phyloP scores from a whole-genome alignment of 1,284 basidiomycete species.

The Leccinum ponderosum region DNA sequence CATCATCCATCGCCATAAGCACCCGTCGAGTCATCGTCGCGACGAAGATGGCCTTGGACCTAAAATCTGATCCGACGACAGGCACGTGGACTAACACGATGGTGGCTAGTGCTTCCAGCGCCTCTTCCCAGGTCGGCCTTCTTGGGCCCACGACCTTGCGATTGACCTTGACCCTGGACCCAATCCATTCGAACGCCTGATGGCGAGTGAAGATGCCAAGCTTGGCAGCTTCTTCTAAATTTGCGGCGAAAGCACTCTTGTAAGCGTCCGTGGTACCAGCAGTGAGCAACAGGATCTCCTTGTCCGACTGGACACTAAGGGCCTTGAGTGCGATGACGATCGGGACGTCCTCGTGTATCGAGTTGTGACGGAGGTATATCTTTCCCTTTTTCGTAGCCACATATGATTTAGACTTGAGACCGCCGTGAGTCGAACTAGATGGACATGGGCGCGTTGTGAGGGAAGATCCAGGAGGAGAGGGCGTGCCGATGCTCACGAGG shows the following conservation, averaged over 20 bases:
- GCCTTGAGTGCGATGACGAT: constrained; percentile 97
- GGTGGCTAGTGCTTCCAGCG: constrained; percentile 93
- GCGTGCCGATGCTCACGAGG: constrained; percentile 63
- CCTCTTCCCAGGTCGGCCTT: constrained; percentile 91
- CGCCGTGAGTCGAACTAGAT: constrained; percentile 89
- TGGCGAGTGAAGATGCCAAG: constrained; percentile 90
- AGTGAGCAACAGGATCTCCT: constrained; percentile 94
- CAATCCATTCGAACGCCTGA: constrained; percentile 96
- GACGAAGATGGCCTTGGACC: constrained; percentile 96
- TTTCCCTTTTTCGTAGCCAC: constrained; percentile 93
- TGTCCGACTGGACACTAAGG: constrained; percentile 95
- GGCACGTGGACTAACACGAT: constrained; percentile 98
- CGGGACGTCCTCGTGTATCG: constrained; percentile 95
- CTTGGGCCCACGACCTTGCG: constrained; percentile 78
- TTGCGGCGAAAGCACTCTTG: constrained; percentile 87
- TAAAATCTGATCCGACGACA: constrained; percentile 88
- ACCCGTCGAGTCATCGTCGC: constrained; percentile 98
- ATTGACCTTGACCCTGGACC: constrained; percentile 88
- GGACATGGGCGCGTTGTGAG: constrained; percentile 13
- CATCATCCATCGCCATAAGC: constrained; percentile 95
- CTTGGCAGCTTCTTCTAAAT: constrained; percentile 92
- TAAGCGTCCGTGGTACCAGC: constrained; percentile 93
- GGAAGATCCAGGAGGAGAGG: background rate
- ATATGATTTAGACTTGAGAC: constrained; percentile 98
- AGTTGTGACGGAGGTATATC: constrained; percentile 98